Evolutionary conservation across 2,329 filamentous ascomycete genomes (phyloP).

Genomic region (Fusarium sacchari): DNA sequence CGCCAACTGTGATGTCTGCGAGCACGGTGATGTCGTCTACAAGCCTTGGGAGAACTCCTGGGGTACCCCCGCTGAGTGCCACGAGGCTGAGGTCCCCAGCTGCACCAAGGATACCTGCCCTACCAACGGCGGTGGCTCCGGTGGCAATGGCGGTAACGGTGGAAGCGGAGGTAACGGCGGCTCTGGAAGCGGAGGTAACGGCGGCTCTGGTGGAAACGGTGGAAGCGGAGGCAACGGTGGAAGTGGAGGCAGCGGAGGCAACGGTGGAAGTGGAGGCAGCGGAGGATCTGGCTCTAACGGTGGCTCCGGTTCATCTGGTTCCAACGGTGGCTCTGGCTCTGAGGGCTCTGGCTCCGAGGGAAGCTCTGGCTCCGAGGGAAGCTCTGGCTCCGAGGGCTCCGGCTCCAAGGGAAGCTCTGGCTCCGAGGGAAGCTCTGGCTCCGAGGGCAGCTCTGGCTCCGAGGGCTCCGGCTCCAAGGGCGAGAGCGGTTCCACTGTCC

Average conservation of each 20-base stretch:
- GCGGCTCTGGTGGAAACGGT: rapidly evolving
- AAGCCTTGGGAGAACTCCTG: slow-evolving; percentile 36
- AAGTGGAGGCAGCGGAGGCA: rapidly evolving
- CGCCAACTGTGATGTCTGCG: slow-evolving; percentile 21
- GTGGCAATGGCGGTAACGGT: background rate
- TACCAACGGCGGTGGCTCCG: background rate
- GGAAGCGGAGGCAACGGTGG: background rate
- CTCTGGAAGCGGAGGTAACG: rapidly evolving
- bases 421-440: background rate
- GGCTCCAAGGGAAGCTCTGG: background rate
- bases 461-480: background rate
- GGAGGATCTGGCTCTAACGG: background rate
- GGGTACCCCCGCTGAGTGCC: slow-evolving; percentile 15
- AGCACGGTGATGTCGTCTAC: slow-evolving; percentile 33
- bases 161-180: background rate
- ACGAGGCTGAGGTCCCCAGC: background rate
- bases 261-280: background rate
- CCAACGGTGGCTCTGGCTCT: background rate
- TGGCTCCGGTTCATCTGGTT: background rate
- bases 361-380: background rate
- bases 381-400: background rate
- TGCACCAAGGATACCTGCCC: slow-evolving; percentile 15
- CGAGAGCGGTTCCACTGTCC: background rate
- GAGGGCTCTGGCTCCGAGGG: background rate
- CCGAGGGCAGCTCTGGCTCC: background rate